Conservation (phyloP, 2,329 filamentous ascomycete species). For the Colletotrichum eremochloae region DNA sequence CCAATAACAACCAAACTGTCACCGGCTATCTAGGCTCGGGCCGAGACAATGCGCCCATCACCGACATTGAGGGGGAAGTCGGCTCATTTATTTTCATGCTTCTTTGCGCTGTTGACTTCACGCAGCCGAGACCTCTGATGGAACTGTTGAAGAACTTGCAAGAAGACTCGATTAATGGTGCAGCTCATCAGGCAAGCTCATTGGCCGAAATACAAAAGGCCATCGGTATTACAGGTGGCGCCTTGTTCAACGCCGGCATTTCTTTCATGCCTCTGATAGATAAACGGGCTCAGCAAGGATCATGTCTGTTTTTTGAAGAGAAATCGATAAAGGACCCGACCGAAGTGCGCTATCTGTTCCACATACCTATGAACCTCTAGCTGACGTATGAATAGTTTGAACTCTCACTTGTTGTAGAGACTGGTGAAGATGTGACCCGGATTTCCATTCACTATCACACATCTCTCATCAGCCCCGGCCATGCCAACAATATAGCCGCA, state of each 20-base stretch:
- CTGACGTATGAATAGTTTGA: conserved; percentile 23
- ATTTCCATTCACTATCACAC: not conserved
- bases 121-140: conserved; percentile 41
- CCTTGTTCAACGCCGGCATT: conserved; percentile 51
- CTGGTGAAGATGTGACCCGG: not conserved
- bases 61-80: conserved; percentile 61
- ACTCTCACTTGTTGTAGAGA: conserved; percentile 24
- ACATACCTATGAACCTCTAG: not conserved
- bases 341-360: not conserved
- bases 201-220: conserved; percentile 60
- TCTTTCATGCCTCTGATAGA: conserved; percentile 44
- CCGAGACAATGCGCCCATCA: conserved; percentile 61
- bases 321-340: conserved; percentile 10
- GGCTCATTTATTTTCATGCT: conserved; percentile 70
- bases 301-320: conserved; percentile 26
- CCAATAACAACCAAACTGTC: not conserved
- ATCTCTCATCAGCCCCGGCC: conserved; percentile 34
- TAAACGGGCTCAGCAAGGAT: conserved; percentile 43
- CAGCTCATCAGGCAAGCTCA: conserved; percentile 64
- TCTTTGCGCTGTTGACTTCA: conserved; percentile 46
- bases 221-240: conserved; percentile 44
- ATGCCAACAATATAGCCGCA: conserved; percentile 50
- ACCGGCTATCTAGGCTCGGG: conserved; percentile 62
- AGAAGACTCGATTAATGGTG: conserved; percentile 58
- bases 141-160: conserved; percentile 56